These are phyloP conservation scores for Verticillium longisporum DNA, from an alignment of 2,329 filamentous ascomycete genomes.

Conservation along the genomic window DNA sequence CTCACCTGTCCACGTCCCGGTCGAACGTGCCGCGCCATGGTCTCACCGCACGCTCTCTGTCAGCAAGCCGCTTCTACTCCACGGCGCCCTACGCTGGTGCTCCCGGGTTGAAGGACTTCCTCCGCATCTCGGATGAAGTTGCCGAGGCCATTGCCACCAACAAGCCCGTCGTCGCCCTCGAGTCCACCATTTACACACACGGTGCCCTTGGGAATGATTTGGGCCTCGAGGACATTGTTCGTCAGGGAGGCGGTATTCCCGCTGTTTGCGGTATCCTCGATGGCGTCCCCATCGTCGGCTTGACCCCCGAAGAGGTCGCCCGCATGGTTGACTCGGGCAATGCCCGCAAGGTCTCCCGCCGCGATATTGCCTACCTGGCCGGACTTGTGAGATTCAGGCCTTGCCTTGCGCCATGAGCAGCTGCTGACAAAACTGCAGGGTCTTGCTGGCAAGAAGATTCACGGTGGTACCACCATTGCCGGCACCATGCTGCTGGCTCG, in stretches of 20 bases:
- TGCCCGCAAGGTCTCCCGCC: slow-evolving; percentile 76
- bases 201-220: slow-evolving; percentile 69
- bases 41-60: neutral
- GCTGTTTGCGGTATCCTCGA: slow-evolving; percentile 86
- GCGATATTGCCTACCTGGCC: slow-evolving; percentile 77
- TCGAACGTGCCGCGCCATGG: neutral
- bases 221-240: slow-evolving; percentile 73
- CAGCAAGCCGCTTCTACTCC: slow-evolving; percentile 2
- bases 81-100: slow-evolving; percentile 8
- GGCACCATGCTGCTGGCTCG: slow-evolving; percentile 88
- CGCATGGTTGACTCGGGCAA: slow-evolving; percentile 59
- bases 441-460: slow-evolving; percentile 57
- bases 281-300: slow-evolving; percentile 74
- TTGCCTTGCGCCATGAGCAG: neutral
- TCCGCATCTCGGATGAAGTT: slow-evolving; percentile 77
- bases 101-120: slow-evolving; percentile 34
- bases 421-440: slow-evolving; percentile 34
- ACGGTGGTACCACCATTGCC: slow-evolving; percentile 89
- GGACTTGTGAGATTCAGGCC: slow-evolving; percentile 55
- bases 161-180: slow-evolving; percentile 83
- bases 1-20: neutral
- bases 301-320: slow-evolving; percentile 64
- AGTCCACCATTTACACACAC: slow-evolving; percentile 97
- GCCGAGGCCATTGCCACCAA: slow-evolving; percentile 65
- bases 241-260: slow-evolving; percentile 73